Evolutionary conservation across 176 grass and related monocot genomes (phyloP), one percentile per base, ranked within the genome.

Genomic region (Secale cereale): DNA sequence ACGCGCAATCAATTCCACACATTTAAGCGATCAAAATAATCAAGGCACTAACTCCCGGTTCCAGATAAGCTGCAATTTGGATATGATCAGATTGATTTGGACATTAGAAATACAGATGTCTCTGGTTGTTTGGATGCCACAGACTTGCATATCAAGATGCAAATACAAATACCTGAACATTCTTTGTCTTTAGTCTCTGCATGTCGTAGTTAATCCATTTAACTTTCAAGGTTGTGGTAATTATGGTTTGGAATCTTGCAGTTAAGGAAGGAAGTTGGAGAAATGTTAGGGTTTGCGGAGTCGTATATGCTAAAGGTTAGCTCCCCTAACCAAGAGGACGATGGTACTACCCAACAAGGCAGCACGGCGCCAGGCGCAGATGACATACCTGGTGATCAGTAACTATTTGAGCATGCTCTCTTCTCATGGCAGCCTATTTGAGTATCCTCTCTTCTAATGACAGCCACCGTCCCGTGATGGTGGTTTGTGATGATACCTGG

Each of bases 191-290:
- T 59, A 86, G 37, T 39, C 65, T 70, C 6, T 35, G 20, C 54
- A 14, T 85, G 78, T 33, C 13, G 15, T 43, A 75, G 17, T 25
- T 80, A 11, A 54, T 52, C 48, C 16, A 52, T 52, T 52, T 52
- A 52, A 52, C 48, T 2, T 52, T 52, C 0, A 19, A 52, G 48
- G 48, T 52, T 52, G 48, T 52, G 10, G 56, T 59, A 28, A 72
- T 70, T 78, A 30, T 65, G 33, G 59, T 83, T 52, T 82, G 64
- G 67, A 70, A 50, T 29, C 17, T 65, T 85, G 78, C 93, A 99
- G 97, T 94, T 94, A 54, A 96, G 91, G 82, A 92, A 89, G 61
- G 97, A 99, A 86, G 90, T 86, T 6, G 61, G 78, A 15, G 81
- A 92, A 45, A 96, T 96, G 93, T 46, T 96, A 80, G 88, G 85